Base-by-base conservation (phyloP, 2,329 filamentous ascomycete genomes). In the Verticillium nonalfalfae region DNA sequence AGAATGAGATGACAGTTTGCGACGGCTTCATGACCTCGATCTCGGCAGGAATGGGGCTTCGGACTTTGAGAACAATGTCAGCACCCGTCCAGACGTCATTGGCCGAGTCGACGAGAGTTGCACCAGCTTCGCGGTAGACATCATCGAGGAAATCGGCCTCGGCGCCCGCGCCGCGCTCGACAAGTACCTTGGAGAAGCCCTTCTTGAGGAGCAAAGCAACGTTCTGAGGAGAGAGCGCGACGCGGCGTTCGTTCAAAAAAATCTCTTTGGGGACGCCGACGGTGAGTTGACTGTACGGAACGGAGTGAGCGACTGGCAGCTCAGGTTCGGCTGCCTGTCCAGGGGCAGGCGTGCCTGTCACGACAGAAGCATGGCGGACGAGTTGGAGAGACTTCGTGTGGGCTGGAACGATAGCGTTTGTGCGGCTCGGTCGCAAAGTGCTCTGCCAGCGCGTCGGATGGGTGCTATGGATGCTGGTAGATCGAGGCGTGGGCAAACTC, bases 151-250 rank as follows among this genome's bases (percentile, higher is more conserved):
- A 93, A 62, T 92, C 89, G 52, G 93, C 91, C 65, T 86, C 82
- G 57, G 82, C 79, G 10, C 93, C 93, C n/a, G 92, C 92, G 40
- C 90, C 90, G 21, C 86, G 85, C 76, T 96, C 90, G 40, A 97
- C 83, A 2, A 96, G 76, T 31, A 97, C 85, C 64, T 86, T 85
- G 38, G 81, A 82, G 72, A 92, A 95, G 38, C 92, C 93, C 73
- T 96, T 96, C 73, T 96, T 96, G 65, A 93, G 84, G 1, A 97
- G 78, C 1, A 96, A 78, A 1, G 88, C 84, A 15, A 93, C 90
- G 77, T 96, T 96, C 65, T 90, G 86, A 1, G 93, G 93, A 0
- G 91, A 94, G 61, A 96, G 82, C 35, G 93, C 91, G 14, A 96
- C 92, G 58, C 93, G 90, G 52, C 89, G 87, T 77, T 97, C 93